Base-by-base conservation (phyloP, 2,329 filamentous ascomycete species). In the Aspergillus glaucus region DNA sequence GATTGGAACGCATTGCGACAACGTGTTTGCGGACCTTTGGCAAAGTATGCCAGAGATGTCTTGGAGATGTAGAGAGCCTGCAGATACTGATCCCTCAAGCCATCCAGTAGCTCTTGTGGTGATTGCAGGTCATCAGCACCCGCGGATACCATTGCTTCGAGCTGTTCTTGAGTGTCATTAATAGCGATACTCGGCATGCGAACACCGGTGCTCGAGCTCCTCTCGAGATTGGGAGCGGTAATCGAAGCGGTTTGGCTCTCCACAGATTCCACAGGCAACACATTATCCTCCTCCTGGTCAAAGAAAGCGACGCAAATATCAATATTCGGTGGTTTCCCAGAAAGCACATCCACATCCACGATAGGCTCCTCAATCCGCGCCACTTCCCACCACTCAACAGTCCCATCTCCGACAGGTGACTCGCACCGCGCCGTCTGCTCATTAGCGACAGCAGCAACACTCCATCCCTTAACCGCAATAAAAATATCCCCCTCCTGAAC, bases 31-130 rank as follows among this genome's bases (percentile, higher is more conserved):
- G 75, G 74, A 4, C 75, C 74, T 61, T 77, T 77, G 32, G 73
- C 73, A 57, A 76, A 77, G 55, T 76, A 77, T 47, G 74, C 75
- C 47, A 77, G 61, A 24, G 73, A 75, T n/a, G 73, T 70, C 64
- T 74, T 73, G 28, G 71, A 73, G 4, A 69, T 58, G 47, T 74
- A 74, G 30, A 74, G 63, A 50, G 69, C 64, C 47, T 72, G 68
- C 10, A 74, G 45, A 56, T 74, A 74, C 44, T 73, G 69, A 26
- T 64, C 62, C 45, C 63, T 58, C 45, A 74, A 55, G 3, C 58
- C 58, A 44, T 68, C 60, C 42, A 73, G 52, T 6, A 71, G 45
- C 37, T 67, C 68, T 43, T 70, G 62, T 1, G 68, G 59, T 15
- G 64, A 61, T 43, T 63, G 64, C 46, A 54, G 48, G 9, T 49